Conservation (phyloP, 306 rosid genomes). For the Lathyrus sativus region DNA sequence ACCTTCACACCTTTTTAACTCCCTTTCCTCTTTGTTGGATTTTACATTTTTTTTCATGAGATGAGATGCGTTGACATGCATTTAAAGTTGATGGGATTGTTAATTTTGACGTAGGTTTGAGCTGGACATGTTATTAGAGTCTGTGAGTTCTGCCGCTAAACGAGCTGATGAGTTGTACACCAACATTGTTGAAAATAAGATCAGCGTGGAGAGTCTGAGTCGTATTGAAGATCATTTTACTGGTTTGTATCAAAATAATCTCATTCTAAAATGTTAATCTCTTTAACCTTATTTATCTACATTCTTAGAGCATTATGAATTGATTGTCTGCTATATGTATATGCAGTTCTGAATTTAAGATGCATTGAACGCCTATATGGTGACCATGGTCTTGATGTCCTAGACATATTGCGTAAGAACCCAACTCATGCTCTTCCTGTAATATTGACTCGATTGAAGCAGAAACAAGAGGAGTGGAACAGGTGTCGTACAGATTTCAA, state of each 20-base stretch:
- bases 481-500: constrained; percentile 88
- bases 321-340: constrained; percentile 27
- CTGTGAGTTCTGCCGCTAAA: constrained; percentile 86
- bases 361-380: constrained; percentile 98
- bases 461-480: constrained; percentile 98
- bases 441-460: constrained; percentile 87
- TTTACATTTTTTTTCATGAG: constrained; percentile 19
- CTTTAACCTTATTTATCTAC: constrained; percentile 1
- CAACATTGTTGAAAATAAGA: constrained; percentile 63
- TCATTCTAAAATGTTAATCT: constrained; percentile 27
- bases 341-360: constrained; percentile 82
- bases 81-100: constrained; percentile 28
- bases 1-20: neutral
- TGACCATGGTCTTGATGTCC: constrained; percentile 95
- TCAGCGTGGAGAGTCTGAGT: constrained; percentile 57
- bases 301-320: constrained; percentile 15
- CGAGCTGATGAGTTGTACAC: constrained; percentile 82
- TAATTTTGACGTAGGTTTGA: constrained; percentile 71
- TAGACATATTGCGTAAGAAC: constrained; percentile 89
- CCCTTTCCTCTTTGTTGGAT: neutral
- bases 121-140: constrained; percentile 94
- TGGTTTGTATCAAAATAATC: constrained; percentile 56
- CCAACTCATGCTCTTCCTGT: constrained; percentile 81
- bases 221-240: constrained; percentile 82
- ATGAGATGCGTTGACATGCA: constrained; percentile 20